These are phyloP conservation scores for Acorus calamus DNA, from an alignment of 106 monocot species.

Conservation along the genomic window DNA sequence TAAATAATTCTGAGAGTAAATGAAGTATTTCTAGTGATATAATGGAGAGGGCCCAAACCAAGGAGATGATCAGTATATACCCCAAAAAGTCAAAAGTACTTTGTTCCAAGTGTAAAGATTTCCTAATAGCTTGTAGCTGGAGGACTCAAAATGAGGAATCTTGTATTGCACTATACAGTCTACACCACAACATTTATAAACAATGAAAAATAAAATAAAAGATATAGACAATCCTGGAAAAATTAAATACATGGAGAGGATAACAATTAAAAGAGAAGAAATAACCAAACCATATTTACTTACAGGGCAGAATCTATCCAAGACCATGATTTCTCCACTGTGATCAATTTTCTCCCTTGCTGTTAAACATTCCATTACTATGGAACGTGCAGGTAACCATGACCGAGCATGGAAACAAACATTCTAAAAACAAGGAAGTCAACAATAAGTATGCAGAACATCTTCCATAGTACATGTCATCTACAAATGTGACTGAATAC, in stretches of 20 bases:
- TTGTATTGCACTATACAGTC: too few species aligned
- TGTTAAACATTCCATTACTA: conserved; percentile 59
- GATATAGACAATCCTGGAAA: neutral
- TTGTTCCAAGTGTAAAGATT: too few species aligned
- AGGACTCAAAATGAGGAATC: neutral
- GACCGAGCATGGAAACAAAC: conserved; percentile 56
- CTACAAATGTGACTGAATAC: too few species aligned
- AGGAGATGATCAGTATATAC: too few species aligned
- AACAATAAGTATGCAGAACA: neutral
- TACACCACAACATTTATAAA: too few species aligned
- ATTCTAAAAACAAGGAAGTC: conserved; percentile 26
- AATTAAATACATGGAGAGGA: neutral
- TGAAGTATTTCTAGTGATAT: too few species aligned
- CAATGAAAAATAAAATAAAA: too few species aligned
- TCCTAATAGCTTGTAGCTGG: neutral
- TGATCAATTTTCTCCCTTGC: conserved; percentile 46
- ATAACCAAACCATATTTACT: conserved; percentile 7
- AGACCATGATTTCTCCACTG: conserved; percentile 85
- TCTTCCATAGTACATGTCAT: too few species aligned
- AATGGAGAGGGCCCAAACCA: too few species aligned
- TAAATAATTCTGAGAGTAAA: too few species aligned
- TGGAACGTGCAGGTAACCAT: conserved; percentile 88
- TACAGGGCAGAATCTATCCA: conserved; percentile 74
- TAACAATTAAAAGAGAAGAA: neutral
- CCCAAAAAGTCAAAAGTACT: too few species aligned